Conservation (phyloP, 2,329 filamentous ascomycete genomes). For the Alternaria hordeiaustralica region DNA sequence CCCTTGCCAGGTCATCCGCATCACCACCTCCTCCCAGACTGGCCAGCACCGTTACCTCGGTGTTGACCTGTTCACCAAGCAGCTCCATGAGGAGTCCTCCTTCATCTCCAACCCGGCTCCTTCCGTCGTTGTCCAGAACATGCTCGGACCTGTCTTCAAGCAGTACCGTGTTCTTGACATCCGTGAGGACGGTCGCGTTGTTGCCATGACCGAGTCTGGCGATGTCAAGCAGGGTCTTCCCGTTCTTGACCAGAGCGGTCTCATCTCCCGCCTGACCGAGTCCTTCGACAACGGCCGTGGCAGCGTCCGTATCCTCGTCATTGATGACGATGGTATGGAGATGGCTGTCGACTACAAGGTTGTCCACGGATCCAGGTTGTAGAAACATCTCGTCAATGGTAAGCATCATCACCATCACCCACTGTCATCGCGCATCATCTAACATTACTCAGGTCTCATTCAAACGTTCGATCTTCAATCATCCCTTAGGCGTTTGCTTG, state of each 20-base stretch:
- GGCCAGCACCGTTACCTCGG: constrained; percentile 99
- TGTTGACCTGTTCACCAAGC: constrained; percentile 99
- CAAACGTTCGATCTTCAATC: constrained; percentile 40
- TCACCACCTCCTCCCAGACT: constrained; percentile 96
- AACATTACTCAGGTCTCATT: constrained; percentile 30
- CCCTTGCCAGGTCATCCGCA: constrained; percentile 99
- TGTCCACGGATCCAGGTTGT: constrained; percentile 78
- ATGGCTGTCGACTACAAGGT: constrained; percentile 99
- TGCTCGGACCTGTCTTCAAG: constrained; percentile 99
- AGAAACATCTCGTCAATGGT: constrained; percentile 49
- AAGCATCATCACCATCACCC: constrained; percentile 7
- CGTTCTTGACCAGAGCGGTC: constrained; percentile 92
- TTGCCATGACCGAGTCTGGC: constrained; percentile 98
- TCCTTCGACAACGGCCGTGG: constrained; percentile 92
- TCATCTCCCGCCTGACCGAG: constrained; percentile 79
- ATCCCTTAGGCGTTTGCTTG: constrained; percentile 44
- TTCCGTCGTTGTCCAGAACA: constrained; percentile 98
- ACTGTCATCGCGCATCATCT: constrained; percentile 8
- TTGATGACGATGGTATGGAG: constrained; percentile 91
- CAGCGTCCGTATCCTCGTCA: constrained; percentile 92
- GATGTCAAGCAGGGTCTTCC: constrained; percentile 96
- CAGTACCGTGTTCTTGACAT: constrained; percentile 99
- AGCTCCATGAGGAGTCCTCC: constrained; percentile 97
- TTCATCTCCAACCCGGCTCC: constrained; percentile 97
- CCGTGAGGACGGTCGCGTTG: constrained; percentile 79